phyloP scores from a whole-genome alignment of 148 eudicot genomes.

The Amaranthus palmeri region DNA sequence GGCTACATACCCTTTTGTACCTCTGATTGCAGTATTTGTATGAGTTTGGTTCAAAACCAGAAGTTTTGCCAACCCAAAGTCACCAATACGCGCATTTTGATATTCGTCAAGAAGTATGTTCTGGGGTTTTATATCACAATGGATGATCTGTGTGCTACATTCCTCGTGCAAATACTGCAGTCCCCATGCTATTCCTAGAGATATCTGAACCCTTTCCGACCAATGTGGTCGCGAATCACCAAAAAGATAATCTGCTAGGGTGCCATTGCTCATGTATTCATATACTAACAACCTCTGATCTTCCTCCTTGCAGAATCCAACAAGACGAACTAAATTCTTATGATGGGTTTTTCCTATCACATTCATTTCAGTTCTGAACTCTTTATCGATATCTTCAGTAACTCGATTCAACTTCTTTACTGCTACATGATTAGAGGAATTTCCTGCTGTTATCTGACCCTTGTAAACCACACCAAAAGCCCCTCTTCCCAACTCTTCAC shows the following conservation, averaged over 20 bases:
- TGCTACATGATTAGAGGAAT: neutral
- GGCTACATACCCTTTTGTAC: slow-evolving; percentile 71
- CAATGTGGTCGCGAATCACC: slow-evolving; percentile 35
- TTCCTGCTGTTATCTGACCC: slow-evolving; percentile 27
- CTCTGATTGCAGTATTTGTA: slow-evolving; percentile 47
- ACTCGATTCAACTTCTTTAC: slow-evolving; percentile 22
- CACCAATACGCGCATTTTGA: slow-evolving; percentile 44
- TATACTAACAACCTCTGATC: slow-evolving; percentile 41
- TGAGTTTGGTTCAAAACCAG: slow-evolving; percentile 41
- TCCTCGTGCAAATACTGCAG: slow-evolving; percentile 52
- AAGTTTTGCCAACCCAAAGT: slow-evolving; percentile 66
- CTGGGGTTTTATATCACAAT: slow-evolving; percentile 70
- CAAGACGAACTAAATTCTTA: slow-evolving; percentile 37
- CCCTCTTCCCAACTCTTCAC: slow-evolving; percentile 39
- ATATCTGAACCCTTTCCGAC: slow-evolving; percentile 28
- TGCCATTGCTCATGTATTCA: slow-evolving; percentile 46
- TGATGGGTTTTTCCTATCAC: slow-evolving; percentile 46
- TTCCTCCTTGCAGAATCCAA: slow-evolving; percentile 49
- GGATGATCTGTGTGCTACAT: slow-evolving; percentile 58
- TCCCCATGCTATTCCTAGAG: slow-evolving; percentile 37
- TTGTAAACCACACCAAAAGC: slow-evolving; percentile 46
- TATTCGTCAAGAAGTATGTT: slow-evolving; percentile 54
- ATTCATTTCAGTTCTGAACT: slow-evolving; percentile 40
- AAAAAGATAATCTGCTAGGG: slow-evolving; percentile 40
- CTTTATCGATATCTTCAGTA: slow-evolving; percentile 41